Percentiles rank a stretch among this genome's conserved stretches.
Conservation (phyloP, 2,329 filamentous ascomycete genomes). For the Trichoderma sp. region DNA sequence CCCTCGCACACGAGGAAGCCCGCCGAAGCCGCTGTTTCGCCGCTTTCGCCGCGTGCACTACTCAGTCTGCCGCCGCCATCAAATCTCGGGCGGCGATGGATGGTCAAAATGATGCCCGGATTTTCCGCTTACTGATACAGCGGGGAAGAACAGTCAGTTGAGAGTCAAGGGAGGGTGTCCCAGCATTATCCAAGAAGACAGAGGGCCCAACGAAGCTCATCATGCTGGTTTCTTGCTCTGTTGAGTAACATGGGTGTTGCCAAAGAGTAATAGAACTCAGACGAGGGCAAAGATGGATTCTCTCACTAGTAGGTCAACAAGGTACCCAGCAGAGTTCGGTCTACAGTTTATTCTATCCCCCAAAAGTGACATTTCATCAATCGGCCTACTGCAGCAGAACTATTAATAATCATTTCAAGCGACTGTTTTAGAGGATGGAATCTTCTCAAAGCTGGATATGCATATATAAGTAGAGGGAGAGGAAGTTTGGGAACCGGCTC, state of each 20-base stretch:
- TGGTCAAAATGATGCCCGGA: neutral
- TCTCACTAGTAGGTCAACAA: too few species aligned
- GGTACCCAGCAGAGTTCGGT: too few species aligned
- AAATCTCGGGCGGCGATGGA: neutral
- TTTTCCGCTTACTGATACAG: constrained; percentile 1
- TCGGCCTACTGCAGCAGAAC: neutral
- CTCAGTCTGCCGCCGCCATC: constrained; percentile 1
- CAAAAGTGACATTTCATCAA: neutral
- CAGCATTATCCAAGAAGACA: too few species aligned
- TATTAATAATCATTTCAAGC: constrained; percentile 18
- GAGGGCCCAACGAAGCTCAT: too few species aligned
- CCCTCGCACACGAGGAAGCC: too few species aligned
- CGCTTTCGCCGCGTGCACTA: constrained; percentile 17
- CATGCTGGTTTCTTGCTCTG: too few species aligned
- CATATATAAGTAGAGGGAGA: neutral
- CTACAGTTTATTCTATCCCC: too few species aligned
- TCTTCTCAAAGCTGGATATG: neutral
- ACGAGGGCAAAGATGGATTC: too few species aligned
- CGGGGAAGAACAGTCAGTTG: constrained; percentile 1
- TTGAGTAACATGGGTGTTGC: too few species aligned
- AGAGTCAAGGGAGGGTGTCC: neutral
- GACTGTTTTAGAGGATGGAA: neutral
- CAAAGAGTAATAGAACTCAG: too few species aligned
- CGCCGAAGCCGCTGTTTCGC: constrained; percentile 4
- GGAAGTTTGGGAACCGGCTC: too few species aligned